Evolutionary conservation across 257 asterid species (phyloP).

Genomic region (Dorcoceras hygrometricum): DNA sequence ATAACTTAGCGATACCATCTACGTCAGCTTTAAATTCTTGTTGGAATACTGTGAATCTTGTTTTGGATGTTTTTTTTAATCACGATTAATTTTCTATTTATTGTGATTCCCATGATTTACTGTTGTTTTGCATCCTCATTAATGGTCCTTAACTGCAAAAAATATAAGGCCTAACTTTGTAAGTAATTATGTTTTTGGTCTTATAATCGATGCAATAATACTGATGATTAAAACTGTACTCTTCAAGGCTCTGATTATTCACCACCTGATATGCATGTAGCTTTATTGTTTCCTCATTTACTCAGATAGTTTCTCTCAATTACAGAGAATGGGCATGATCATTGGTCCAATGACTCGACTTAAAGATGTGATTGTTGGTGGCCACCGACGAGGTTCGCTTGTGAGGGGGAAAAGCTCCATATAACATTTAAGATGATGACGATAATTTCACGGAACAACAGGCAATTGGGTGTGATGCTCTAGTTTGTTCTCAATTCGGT

Average conservation of each 20-base stretch:
- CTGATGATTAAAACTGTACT: not conserved
- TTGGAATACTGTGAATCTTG: not conserved
- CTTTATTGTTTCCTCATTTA: conserved; percentile 11
- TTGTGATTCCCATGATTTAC: not conserved
- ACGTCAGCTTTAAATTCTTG: not conserved
- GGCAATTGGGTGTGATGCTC: conserved; percentile 12
- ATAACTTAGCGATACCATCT: not conserved
- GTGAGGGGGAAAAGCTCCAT: conserved; percentile 40
- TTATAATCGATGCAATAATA: not conserved
- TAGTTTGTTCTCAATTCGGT: conserved; percentile 20
- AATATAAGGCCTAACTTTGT: not conserved
- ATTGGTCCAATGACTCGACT: conserved; percentile 54
- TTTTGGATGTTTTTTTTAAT: not conserved
- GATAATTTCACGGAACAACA: conserved; percentile 9
- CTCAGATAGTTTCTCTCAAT: conserved; percentile 6
- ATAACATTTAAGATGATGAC: conserved; percentile 46
- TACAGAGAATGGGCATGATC: conserved; percentile 52
- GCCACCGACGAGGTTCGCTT: conserved; percentile 47
- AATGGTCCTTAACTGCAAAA: not conserved
- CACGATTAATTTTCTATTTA: not conserved
- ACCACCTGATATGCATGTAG: conserved; percentile 3
- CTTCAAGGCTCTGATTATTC: not conserved
- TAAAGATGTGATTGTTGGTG: conserved; percentile 57
- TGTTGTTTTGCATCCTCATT: not conserved
- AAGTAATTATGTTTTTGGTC: not conserved